These are phyloP conservation scores for Boletus mariae DNA, from an alignment of 1,284 basidiomycete genomes.

Conservation along the genomic window DNA sequence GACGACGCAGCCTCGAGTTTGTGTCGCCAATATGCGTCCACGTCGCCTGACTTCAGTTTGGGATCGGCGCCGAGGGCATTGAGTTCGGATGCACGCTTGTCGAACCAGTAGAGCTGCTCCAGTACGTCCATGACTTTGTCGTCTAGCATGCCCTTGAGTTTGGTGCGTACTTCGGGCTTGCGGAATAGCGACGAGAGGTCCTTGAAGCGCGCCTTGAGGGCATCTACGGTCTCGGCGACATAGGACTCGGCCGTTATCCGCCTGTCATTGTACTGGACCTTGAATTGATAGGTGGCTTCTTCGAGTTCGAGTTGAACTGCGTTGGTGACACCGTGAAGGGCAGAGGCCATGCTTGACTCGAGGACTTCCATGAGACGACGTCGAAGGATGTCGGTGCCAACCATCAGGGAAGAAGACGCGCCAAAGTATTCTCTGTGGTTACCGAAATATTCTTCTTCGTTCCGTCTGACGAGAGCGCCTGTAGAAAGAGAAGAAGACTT, in stretches of 20 bases:
- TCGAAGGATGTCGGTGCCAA: slow-evolving; percentile 88
- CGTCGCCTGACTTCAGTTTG: slow-evolving; percentile 70
- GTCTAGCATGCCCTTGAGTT: slow-evolving; percentile 90
- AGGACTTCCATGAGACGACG: slow-evolving; percentile 93
- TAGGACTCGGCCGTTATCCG: slow-evolving; percentile 94
- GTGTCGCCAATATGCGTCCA: slow-evolving; percentile 93
- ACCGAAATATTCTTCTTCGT: slow-evolving; percentile 82
- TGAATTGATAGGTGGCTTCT: slow-evolving; percentile 97
- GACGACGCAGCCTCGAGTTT: slow-evolving; percentile 92
- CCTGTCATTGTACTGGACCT: slow-evolving; percentile 98
- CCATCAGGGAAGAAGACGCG: slow-evolving; percentile 69
- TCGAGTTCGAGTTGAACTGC: slow-evolving; percentile 96
- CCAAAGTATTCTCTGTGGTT: slow-evolving; percentile 72
- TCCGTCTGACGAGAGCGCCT: slow-evolving; percentile 56
- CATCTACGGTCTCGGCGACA: slow-evolving; percentile 94
- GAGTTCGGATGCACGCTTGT: slow-evolving; percentile 81
- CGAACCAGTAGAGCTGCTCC: slow-evolving; percentile 96
- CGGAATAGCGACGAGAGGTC: slow-evolving; percentile 83
- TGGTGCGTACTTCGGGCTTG: slow-evolving; percentile 84
- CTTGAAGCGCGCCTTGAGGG: slow-evolving; percentile 88
- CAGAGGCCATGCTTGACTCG: slow-evolving; percentile 95
- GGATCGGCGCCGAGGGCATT: slow-evolving; percentile 68
- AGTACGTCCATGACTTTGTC: slow-evolving; percentile 96
- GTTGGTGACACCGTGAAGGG: slow-evolving; percentile 92
- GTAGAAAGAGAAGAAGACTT: slow-evolving; percentile 43